phyloP scores from a whole-genome alignment of 106 monocot species.

The Allium cepa region DNA sequence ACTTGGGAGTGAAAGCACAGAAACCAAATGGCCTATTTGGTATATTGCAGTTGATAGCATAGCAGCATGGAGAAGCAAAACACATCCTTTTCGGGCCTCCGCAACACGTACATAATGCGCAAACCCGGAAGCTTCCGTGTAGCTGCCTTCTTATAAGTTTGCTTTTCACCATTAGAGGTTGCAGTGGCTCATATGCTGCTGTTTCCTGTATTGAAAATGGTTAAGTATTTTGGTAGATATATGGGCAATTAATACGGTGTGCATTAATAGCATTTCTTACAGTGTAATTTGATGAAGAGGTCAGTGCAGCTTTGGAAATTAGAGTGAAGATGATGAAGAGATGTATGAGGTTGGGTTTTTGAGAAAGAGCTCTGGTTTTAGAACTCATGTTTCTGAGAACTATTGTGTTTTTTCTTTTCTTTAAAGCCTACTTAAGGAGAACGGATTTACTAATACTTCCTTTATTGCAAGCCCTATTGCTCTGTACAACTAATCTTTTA shows the following conservation, averaged over 20 bases:
- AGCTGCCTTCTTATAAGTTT: constrained; percentile 20
- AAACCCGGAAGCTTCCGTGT: constrained; percentile 75
- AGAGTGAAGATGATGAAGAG: too few relatives aligned
- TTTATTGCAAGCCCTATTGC: too few relatives aligned
- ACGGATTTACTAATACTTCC: too few relatives aligned
- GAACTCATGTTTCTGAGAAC: too few relatives aligned
- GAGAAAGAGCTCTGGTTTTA: too few relatives aligned
- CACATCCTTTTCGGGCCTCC: constrained; percentile 72
- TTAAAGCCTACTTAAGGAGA: too few relatives aligned
- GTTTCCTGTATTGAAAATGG: neutral
- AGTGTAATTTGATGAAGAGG: neutral
- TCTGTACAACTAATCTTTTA: too few relatives aligned
- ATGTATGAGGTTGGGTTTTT: too few relatives aligned
- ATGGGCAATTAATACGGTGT: too few relatives aligned
- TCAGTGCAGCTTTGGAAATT: neutral
- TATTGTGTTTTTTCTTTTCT: too few relatives aligned
- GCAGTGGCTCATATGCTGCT: neutral
- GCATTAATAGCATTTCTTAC: too few relatives aligned
- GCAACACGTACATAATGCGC: constrained; percentile 92
- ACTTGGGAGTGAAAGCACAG: constrained; percentile 85
- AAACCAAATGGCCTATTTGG: constrained; percentile 91
- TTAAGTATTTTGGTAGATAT: neutral
- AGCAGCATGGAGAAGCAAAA: constrained; percentile 92
- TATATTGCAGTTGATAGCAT: constrained; percentile 97
- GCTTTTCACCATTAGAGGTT: constrained; percentile 3